phyloP scores from a whole-genome alignment of 2,329 filamentous ascomycete genomes.

The Fusarium staphyleae region DNA sequence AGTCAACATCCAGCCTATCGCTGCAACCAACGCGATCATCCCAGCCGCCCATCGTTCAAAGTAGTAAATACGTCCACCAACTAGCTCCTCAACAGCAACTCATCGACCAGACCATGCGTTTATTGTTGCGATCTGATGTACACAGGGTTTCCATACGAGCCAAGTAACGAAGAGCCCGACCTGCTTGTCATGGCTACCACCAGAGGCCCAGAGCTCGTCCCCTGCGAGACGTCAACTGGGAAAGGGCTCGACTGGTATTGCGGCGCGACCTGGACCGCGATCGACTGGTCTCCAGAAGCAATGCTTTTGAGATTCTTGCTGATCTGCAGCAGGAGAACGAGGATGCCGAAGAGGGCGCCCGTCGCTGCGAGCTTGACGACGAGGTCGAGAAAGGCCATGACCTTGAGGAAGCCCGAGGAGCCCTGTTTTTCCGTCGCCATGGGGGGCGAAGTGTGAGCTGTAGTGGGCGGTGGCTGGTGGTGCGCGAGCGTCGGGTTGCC shows the following conservation, averaged over 20 bases:
- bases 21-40: too few relatives aligned
- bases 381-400: constrained; percentile 29
- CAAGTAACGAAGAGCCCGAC: not conserved
- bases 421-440: constrained; percentile 21
- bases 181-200: constrained; percentile 12
- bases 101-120: too few relatives aligned
- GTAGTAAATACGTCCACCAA: too few relatives aligned
- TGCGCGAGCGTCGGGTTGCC: not conserved
- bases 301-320: constrained; percentile 9
- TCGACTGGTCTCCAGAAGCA: not conserved
- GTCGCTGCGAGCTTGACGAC: constrained; percentile 24
- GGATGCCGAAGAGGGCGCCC: constrained; percentile 30
- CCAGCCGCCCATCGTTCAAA: too few relatives aligned
- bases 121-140: constrained; percentile 19
- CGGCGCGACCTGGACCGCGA: constrained; percentile 1
- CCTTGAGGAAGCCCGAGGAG: constrained; percentile 18
- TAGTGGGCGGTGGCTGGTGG: not conserved
- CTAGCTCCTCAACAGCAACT: not conserved
- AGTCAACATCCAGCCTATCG: too few relatives aligned
- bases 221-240: not conserved
- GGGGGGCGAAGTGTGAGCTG: not conserved
- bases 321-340: constrained; percentile 22
- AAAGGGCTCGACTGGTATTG: not conserved
- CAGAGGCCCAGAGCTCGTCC: not conserved
- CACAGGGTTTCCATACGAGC: not conserved